Percentiles rank a stretch among this genome's conserved stretches.
These are phyloP conservation scores for Scleroderma bovista DNA, from an alignment of 768 basidiomycete species.

Conservation along the genomic window DNA sequence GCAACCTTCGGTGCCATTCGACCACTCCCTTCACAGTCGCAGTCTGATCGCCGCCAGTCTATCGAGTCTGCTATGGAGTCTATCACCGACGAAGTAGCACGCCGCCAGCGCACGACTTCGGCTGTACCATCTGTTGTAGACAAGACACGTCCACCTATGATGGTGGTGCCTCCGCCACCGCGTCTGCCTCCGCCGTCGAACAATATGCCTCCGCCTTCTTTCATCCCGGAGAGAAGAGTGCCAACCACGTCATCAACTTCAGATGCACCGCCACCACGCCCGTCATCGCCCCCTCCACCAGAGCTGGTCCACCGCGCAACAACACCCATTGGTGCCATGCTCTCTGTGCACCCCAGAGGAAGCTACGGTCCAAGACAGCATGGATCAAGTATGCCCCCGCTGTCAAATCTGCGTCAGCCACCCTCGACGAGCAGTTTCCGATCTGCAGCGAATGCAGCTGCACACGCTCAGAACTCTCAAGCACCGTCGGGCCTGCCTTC, in stretches of 20 bases:
- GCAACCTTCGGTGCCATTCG: slow-evolving; percentile 41
- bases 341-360: slow-evolving; percentile 49
- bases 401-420: slow-evolving; percentile 58
- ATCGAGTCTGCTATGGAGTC: slow-evolving; percentile 65
- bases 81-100: slow-evolving; percentile 39
- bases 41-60: slow-evolving; percentile 62
- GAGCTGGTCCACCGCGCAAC: slow-evolving; percentile 92
- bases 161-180: slow-evolving; percentile 78
- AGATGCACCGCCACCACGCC: slow-evolving; percentile 75
- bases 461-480: slow-evolving; percentile 43
- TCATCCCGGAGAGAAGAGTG: slow-evolving; percentile 65
- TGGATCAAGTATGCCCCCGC: slow-evolving; percentile 72
- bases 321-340: slow-evolving; percentile 68
- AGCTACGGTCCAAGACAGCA: slow-evolving; percentile 49
- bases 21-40: slow-evolving; percentile 44
- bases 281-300: slow-evolving; percentile 87
- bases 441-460: slow-evolving; percentile 59
- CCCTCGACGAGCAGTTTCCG: slow-evolving; percentile 82
- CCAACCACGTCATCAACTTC: slow-evolving; percentile 39
- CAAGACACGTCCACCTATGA: slow-evolving; percentile 80
- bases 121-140: slow-evolving; percentile 51
- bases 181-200: slow-evolving; percentile 64
- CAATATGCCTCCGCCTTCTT: slow-evolving; percentile 71
- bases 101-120: slow-evolving; percentile 62
- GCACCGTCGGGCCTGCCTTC: slow-evolving; percentile 41